Base-by-base conservation (phyloP, 2,329 filamentous ascomycete genomes). In the Botrytis tulipae region DNA sequence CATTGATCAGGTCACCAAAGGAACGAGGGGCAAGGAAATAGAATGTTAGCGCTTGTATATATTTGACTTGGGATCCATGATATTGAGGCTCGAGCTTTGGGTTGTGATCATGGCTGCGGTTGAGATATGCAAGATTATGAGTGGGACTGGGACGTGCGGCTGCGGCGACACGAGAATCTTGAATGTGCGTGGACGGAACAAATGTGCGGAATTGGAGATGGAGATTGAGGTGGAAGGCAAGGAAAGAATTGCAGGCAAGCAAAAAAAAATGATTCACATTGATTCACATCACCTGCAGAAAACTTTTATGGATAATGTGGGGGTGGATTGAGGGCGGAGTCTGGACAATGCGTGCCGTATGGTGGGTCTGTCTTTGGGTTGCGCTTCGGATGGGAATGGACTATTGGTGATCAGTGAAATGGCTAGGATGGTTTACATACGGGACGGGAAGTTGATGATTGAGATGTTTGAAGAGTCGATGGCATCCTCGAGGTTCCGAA, bases 231-330 rank as follows among this genome's bases (percentile, higher is more conserved):
- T 48, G 22, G 12, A 57, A 57, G n/a, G 22, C 22, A n/a, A 62
- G 8, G 37, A 62, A 61, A 40, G 60, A 25, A 5, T 18, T n/a
- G 14, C 22, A 62, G 60, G 25, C 29, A 66, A n/a, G 51, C 42
- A 37, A 37, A 35, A 37, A 35, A 25, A 10, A 48, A 40, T 62
- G 60, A 42, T 62, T 62, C 60, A 62, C 60, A 20, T 14, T 66
- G 63, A 66, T 66, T 66, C 63, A 48, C 29, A 66, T 66, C 42
- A 66, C 63, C 42, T 25, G 63, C 63, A 48, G 63, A 20, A 35
- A 16, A 48, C n/a, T 29, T 48, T 66, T 66, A 46, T 66, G 63
- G 63, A 48, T 46, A 37, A n/a, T 37, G 29, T 46, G 44, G 29
- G 44, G 42, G 62, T 48, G 42, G 62, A 37, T 66, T 29, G 14